phyloP scores from a whole-genome alignment of 2,329 filamentous ascomycete species.

The Ceratocystis lukuohia region DNA sequence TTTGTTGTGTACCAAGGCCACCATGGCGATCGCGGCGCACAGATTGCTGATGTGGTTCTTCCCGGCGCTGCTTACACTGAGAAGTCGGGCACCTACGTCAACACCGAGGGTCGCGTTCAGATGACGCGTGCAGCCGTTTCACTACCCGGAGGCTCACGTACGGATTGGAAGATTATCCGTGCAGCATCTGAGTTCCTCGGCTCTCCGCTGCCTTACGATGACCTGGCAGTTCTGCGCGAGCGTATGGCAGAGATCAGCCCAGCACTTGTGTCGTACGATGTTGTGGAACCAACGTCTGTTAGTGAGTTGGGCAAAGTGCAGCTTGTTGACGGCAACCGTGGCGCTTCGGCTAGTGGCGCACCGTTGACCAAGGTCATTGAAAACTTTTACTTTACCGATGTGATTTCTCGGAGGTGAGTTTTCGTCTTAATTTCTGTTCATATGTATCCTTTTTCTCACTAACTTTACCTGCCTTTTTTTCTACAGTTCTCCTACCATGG shows the following conservation, averaged over 20 bases:
- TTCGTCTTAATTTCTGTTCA: not conserved
- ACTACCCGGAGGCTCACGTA: constrained; percentile 75
- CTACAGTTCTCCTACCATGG: constrained; percentile 91
- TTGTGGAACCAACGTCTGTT: constrained; percentile 70
- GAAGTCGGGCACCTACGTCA: constrained; percentile 91
- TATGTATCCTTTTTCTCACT: not conserved
- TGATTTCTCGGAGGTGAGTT: constrained; percentile 82
- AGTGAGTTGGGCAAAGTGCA: constrained; percentile 77
- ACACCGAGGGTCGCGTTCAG: constrained; percentile 94
- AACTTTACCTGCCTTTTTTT: not conserved
- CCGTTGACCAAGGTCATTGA: constrained; percentile 76
- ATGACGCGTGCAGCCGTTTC: constrained; percentile 82
- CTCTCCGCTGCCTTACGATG: constrained; percentile 78
- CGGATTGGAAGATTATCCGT: constrained; percentile 98
- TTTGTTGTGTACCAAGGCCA: constrained; percentile 98
- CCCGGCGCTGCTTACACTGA: constrained; percentile 94
- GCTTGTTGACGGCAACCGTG: constrained; percentile 93
- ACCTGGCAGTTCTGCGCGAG: constrained; percentile 76
- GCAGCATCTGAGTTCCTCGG: constrained; percentile 85
- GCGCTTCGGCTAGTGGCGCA: constrained; percentile 54
- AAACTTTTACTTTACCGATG: constrained; percentile 97
- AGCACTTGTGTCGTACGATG: constrained; percentile 75
- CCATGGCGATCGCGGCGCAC: constrained; percentile 85
- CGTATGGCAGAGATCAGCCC: constrained; percentile 94
- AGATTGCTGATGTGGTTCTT: constrained; percentile 85